Evolutionary conservation across 768 basidiomycete genomes (phyloP).

Genomic region (Lanmaoa pseudosensibilis): DNA sequence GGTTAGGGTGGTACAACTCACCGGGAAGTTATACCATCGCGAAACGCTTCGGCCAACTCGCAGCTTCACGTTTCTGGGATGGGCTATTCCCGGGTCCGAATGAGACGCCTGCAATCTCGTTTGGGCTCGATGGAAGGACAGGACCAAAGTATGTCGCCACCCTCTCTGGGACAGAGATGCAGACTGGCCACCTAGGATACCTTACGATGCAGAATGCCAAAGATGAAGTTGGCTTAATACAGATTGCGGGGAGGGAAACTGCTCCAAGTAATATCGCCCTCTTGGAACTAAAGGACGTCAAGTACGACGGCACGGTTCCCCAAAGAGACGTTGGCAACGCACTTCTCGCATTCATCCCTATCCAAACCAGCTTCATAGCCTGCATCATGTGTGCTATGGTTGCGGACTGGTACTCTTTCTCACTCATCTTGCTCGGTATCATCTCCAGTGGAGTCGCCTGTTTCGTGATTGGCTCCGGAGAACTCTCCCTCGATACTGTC

Average conservation of each 20-base stretch:
- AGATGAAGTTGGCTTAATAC: not conserved
- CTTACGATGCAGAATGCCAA: constrained; percentile 22
- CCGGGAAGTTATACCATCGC: constrained; percentile 38
- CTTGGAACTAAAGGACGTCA: constrained; percentile 24
- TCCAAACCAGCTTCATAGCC: constrained; percentile 21
- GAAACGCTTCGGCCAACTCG: constrained; percentile 32
- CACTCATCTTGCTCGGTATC: constrained; percentile 36
- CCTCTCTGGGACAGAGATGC: constrained; percentile 31
- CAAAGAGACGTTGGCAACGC: not conserved
- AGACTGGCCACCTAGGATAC: constrained; percentile 32
- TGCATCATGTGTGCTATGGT: constrained; percentile 27
- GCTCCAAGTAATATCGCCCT: constrained; percentile 21
- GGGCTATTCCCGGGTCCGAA: constrained; percentile 34
- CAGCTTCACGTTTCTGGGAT: constrained; percentile 31
- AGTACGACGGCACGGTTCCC: constrained; percentile 14
- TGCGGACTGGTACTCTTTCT: constrained; percentile 33
- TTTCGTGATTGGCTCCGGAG: constrained; percentile 32
- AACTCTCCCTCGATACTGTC: constrained; percentile 18
- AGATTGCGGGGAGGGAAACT: constrained; percentile 17
- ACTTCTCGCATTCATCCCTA: constrained; percentile 27
- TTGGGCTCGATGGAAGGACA: constrained; percentile 29
- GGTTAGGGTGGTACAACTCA: constrained; percentile 40
- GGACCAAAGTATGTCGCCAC: constrained; percentile 30
- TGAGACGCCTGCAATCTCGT: constrained; percentile 27
- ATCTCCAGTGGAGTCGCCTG: constrained; percentile 33